Evolutionary conservation across 1,284 basidiomycete species (phyloP).

Genomic region (Coniophora puteana): DNA sequence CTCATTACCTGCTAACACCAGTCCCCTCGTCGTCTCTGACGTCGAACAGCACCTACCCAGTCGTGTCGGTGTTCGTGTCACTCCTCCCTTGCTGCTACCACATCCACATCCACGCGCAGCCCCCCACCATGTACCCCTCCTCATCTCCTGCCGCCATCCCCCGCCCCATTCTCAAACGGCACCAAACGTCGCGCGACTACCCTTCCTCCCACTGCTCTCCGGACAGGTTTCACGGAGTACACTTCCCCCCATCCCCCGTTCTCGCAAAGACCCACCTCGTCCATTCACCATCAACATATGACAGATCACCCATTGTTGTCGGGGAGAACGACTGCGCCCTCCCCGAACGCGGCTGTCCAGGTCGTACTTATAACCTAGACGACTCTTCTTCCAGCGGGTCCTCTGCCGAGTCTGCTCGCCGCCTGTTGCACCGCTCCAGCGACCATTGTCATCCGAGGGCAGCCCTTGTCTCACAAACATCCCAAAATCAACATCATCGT

Average conservation of each 20-base stretch:
- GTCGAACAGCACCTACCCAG: constrained; percentile 2
- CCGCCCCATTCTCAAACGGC: constrained; percentile 41
- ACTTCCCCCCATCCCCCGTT: constrained; percentile 54
- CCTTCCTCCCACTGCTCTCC: constrained; percentile 17
- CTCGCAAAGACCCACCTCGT: constrained; percentile 54
- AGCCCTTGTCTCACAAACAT: not conserved
- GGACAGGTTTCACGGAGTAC: constrained; percentile 33
- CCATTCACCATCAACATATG: constrained; percentile 54
- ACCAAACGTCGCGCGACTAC: constrained; percentile 9
- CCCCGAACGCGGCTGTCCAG: constrained; percentile 67
- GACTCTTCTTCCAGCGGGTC: too few species aligned
- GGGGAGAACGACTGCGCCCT: constrained; percentile 61
- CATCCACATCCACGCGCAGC: not conserved
- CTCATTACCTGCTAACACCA: constrained; percentile 11
- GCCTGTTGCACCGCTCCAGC: constrained; percentile 9
- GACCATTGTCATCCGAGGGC: too few species aligned
- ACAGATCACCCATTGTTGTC: constrained; percentile 71
- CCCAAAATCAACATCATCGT: constrained; percentile 4
- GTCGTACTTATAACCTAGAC: constrained; percentile 54
- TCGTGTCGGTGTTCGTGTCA: not conserved
- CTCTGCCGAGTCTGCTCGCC: constrained; percentile 3
- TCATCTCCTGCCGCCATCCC: constrained; percentile 18
- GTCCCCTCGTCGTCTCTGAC: constrained; percentile 6
- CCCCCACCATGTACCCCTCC: constrained; percentile 17
- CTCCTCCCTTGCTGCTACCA: not conserved